phyloP scores from a whole-genome alignment of 2,329 filamentous ascomycete genomes.

The Ceratocystiopsis sp. region DNA sequence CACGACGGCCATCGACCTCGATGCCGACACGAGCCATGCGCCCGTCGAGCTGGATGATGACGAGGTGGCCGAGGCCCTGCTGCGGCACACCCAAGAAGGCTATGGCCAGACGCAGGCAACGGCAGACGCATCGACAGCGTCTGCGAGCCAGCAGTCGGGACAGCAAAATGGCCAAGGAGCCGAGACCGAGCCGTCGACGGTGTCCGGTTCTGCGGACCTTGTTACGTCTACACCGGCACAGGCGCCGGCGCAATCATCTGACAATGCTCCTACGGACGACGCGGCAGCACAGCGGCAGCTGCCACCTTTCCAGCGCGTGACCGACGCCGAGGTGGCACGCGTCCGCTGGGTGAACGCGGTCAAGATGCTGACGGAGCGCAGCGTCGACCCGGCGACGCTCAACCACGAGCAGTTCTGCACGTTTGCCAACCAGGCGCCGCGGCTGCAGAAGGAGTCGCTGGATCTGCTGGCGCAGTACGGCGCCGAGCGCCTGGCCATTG shows the following conservation, averaged over 20 bases:
- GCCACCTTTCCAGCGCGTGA: slow-evolving; percentile 4
- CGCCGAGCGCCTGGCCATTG: slow-evolving; percentile 37
- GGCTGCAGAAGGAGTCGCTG: slow-evolving; percentile 36
- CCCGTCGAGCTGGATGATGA: not conserved
- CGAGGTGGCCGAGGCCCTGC: slow-evolving; percentile 2
- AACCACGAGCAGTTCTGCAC: slow-evolving; percentile 40
- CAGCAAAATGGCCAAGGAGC: not conserved
- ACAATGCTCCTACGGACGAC: not conserved
- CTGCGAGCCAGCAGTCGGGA: not conserved
- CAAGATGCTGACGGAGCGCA: slow-evolving; percentile 27
- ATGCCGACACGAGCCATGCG: not conserved
- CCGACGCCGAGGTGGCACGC: slow-evolving; percentile 5
- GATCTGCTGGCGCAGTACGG: slow-evolving; percentile 40
- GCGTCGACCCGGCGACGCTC: slow-evolving; percentile 33
- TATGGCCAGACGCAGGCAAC: slow-evolving; percentile 1
- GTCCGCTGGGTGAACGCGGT: slow-evolving; percentile 14
- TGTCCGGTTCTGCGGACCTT: too few species aligned
- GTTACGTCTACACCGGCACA: too few species aligned
- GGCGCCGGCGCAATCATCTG: too few species aligned
- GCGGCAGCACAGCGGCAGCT: not conserved
- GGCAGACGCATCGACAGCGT: not conserved
- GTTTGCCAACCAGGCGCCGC: slow-evolving; percentile 41
- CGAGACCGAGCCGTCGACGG: not conserved
- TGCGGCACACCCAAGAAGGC: slow-evolving; percentile 4
- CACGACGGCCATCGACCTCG: slow-evolving; percentile 1